Evolutionary conservation across 2,329 filamentous ascomycete genomes (phyloP), one percentile per base, ranked within the genome.

Genomic region (Eurotiales sp.): DNA sequence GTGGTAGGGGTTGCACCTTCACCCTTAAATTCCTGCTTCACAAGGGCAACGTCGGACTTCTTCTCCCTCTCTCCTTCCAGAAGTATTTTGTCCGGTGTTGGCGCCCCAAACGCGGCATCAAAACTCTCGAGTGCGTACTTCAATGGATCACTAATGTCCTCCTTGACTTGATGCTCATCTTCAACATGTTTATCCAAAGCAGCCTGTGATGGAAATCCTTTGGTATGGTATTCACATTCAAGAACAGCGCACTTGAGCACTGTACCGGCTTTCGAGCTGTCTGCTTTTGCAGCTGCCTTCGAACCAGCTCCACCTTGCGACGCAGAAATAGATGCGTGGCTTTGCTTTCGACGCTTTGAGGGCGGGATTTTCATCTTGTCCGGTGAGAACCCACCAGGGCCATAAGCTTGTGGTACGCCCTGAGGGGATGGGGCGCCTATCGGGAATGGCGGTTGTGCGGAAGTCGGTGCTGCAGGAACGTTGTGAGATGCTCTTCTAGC

Each of bases 311-410:
- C 51, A 12, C 55, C 47, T 17, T 61, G 60, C 8, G 56, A 25
- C 7, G 55, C 46, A 11, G 61, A 48, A 46, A 60, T 63, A 12
- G 57, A 55, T 54, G 71, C 63, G 47, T 77, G 72, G 47, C 75
- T 76, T 55, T 79, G 72, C 69, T 80, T 82, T 48, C 75, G 73
- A 59, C 75, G 79, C 70, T 84, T 85, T 51, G 73, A 71, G 2
- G 77, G 73, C 15, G 81, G 82, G 21, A 84, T 65, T 42, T 81
- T 78, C 42, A 85, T 72, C 56, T 82, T 79, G 46, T 80, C 77
- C 10, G 76, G 73, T 4, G 76, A 80, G 44, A 84, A 72, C 45
- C 75, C 72, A 17, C 73, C 75, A 17, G 73, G 71, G 8, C 72
- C 73, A 51, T 81, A 80, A 46, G 78, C 80, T 54, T 77, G 76